phyloP scores from a whole-genome alignment of 352 stramenopile genomes.

The Phytophthora syringae region DNA sequence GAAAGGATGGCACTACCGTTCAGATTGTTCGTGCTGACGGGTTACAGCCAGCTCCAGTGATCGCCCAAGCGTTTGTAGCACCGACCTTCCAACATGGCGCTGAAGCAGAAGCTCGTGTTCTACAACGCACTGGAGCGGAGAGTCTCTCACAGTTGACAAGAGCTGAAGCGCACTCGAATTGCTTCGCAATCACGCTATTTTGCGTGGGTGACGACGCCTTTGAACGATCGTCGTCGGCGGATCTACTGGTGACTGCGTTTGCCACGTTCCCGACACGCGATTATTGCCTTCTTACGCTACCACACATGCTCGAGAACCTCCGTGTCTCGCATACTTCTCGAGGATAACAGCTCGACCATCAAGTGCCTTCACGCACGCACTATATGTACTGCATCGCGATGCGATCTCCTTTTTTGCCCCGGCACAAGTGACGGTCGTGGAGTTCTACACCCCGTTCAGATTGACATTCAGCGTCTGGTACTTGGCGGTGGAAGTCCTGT shows the following conservation, averaged over 20 bases:
- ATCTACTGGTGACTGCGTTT: conserved; percentile 61
- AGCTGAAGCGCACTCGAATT: conserved; percentile 55
- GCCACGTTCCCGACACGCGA: conserved; percentile 57
- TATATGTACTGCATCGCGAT: conserved; percentile 67
- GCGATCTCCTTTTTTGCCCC: conserved; percentile 60
- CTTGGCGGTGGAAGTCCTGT: conserved; percentile 3
- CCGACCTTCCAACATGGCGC: conserved; percentile 56
- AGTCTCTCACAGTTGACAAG: conserved; percentile 37
- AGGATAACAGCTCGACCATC: conserved; percentile 41
- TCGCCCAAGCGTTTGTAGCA: conserved; percentile 53
- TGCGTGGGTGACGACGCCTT: conserved; percentile 55
- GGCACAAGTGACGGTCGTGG: conserved; percentile 25
- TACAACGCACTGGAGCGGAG: conserved; percentile 32
- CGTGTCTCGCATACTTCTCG: conserved; percentile 58
- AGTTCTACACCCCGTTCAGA: conserved; percentile 42
- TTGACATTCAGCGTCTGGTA: conserved; percentile 45
- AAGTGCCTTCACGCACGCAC: conserved; percentile 61
- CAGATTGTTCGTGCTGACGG: conserved; percentile 71
- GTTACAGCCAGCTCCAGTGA: conserved; percentile 47
- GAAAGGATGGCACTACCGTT: conserved; percentile 22
- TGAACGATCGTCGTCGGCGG: conserved; percentile 45
- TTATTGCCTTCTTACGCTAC: conserved; percentile 64
- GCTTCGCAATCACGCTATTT: conserved; percentile 71
- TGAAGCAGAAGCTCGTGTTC: conserved; percentile 38
- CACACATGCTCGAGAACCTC: conserved; percentile 55